Base-by-base conservation (phyloP, 257 asterid genomes). In the Solanum pimpinellifolium region DNA sequence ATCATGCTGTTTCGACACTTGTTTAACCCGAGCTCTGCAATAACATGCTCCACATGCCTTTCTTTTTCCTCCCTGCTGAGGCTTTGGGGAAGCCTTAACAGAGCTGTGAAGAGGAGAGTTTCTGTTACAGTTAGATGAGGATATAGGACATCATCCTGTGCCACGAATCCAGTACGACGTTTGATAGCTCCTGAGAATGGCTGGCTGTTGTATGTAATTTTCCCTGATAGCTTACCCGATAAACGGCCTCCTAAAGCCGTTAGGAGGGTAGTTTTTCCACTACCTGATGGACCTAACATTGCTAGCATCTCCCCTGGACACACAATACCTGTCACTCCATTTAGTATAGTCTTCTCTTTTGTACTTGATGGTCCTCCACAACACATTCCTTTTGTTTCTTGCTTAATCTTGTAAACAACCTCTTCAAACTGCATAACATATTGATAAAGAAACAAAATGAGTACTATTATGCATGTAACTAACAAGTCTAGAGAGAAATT, bases 211-310 rank as follows among this genome's bases (percentile, higher is more conserved):
- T 95, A 97, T 4, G 94, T 91, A 91, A 97, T 93, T 91, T 93
- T 97, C 80, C 99, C 99, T 1, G 99, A 96, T 84, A 96, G 59
- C 78, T 90, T 94, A 8, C 98, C 96, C 0, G 93, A 77, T n/a
- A 97, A 94, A 56, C 99, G 99, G 83, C 99, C 99, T 7, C 99
- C 99, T 4, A 97, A 95, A 90, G 98, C 99, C 2, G 98, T 97
- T 27, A 97, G 92, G 87, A 97, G 99, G 88, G 99, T 97, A 33
- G 99, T 97, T 86, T 97, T 97, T 13, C 99, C 99, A 82, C 99
- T 96, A 68, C 99, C 99, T 9, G 99, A 96, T 81, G 99, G 99
- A 14, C 99, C 99, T 1, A 97, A 92, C 99, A 97, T 97, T 21
- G 99, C 99, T 25, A 96, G 91, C 82, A 97, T 94, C 91, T 97